These are phyloP conservation scores for Sporothrix pallida DNA, from an alignment of 2,329 filamentous ascomycete genomes.

Conservation along the genomic window DNA sequence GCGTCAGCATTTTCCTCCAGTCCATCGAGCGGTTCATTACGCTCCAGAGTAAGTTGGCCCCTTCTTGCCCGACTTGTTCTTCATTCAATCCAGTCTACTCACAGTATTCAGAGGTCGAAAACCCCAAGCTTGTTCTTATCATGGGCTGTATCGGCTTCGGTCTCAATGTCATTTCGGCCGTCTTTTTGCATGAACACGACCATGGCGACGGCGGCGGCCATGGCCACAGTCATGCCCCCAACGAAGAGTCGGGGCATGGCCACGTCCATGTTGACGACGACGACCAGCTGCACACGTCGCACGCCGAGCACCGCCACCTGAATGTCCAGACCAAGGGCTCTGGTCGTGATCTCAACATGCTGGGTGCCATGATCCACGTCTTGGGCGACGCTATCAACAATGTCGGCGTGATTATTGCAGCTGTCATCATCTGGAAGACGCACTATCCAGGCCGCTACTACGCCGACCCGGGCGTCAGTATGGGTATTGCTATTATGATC, in stretches of 20 bases:
- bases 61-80: background rate
- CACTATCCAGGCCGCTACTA: slow-evolving; percentile 66
- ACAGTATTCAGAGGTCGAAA: slow-evolving; percentile 56
- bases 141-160: slow-evolving; percentile 70
- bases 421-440: slow-evolving; percentile 70
- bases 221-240: slow-evolving; percentile 35
- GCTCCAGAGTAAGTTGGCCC: slow-evolving; percentile 53
- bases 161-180: slow-evolving; percentile 69
- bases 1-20: slow-evolving; percentile 74
- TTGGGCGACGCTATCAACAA: slow-evolving; percentile 78
- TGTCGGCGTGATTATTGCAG: slow-evolving; percentile 73
- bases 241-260: slow-evolving; percentile 36
- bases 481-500: slow-evolving; percentile 76
- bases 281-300: slow-evolving; percentile 42
- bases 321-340: slow-evolving; percentile 43
- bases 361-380: slow-evolving; percentile 73
- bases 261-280: slow-evolving; percentile 37
- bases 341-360: slow-evolving; percentile 69
- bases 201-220: slow-evolving; percentile 43
- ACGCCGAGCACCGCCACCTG: slow-evolving; percentile 59
- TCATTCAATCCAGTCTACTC: background rate
- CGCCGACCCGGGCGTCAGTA: slow-evolving; percentile 71
- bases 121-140: slow-evolving; percentile 70
- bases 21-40: slow-evolving; percentile 72
- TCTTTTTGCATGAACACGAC: slow-evolving; percentile 61